Evolutionary conservation across 2,329 filamentous ascomycete species (phyloP), one percentile per base, ranked within the genome.

Genomic region (Trichothecium roseum): DNA sequence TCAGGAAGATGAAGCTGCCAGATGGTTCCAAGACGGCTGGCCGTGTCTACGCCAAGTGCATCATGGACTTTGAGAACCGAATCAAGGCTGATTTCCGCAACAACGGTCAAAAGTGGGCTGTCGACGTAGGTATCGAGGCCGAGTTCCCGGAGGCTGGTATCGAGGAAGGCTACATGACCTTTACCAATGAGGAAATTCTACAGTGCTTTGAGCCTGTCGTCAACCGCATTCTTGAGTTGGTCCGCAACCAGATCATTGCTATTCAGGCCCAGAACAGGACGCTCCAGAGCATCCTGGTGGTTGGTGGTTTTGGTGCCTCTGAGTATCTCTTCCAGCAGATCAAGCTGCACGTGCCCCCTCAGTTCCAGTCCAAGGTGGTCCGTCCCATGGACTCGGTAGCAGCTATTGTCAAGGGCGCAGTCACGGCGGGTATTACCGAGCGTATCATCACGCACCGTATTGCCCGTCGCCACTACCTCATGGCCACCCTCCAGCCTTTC

Each of bases 31-130:
- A 89, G 64, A 96, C 87, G 3, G 89, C 91, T n/a, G 89, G 89
- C 30, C 87, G 89, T 60, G 91, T 98, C 37, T 96, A 96, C 60
- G 89, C 89, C 47, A 96, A 96, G 67, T 96, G 89, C 60, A 96
- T 98, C 62, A 96, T 96, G 89, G 91, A 98, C 63, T 98, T 98
- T 52, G 91, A 98, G 68, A 96, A 96, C 74, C 74, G 91, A 59
- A 95, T 98, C 74, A 98, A 98, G 72, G 91, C 91, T 34, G 91
- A 96, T 60, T 98, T 98, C 80, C 79, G 91, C 45, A 96, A 96
- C 68, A 96, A 95, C 59, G 88, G 89, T 34, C 89, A 96, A 62
- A 96, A 96, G 61, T 96, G 91, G 91, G 91, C 91, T 30, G 88
- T 96, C 15, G 91, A 98, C 56, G 91, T 98, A 34, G 91, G 91